Conservation (phyloP, 805 yeast species). For the Grigorovia humatica region DNA sequence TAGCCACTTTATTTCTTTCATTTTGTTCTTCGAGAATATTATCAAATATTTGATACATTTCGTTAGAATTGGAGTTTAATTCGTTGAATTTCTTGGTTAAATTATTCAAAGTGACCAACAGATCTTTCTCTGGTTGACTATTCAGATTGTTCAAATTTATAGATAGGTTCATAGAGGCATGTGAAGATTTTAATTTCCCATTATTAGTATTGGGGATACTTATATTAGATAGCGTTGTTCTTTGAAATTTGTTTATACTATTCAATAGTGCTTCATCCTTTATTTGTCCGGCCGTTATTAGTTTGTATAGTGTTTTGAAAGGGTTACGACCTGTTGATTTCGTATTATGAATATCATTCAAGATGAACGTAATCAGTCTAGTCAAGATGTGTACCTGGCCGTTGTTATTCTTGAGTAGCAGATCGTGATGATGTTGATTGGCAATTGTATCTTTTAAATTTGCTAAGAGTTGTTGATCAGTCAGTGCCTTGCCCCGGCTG, state of each 20-base stretch:
- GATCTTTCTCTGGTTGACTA: neutral
- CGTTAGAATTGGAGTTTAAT: slow-evolving; percentile 1
- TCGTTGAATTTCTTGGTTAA: slow-evolving; percentile 1
- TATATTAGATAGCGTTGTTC: neutral
- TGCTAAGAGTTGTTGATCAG: too few species aligned
- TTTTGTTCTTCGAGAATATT: slow-evolving; percentile 7
- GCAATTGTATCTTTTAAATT: too few species aligned
- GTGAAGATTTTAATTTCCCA: neutral
- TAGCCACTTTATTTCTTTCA: neutral
- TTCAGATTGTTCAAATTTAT: neutral
- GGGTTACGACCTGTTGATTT: neutral
- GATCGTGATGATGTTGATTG: too few species aligned
- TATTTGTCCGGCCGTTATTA: neutral
- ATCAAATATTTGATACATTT: slow-evolving; percentile 6
- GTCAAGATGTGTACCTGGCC: too few species aligned
- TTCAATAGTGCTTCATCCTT: neutral
- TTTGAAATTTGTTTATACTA: neutral
- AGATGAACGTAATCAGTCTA: too few species aligned
- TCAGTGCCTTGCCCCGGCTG: too few species aligned
- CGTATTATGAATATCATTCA: too few species aligned
- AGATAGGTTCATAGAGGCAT: neutral
- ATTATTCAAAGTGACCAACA: neutral
- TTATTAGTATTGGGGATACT: neutral
- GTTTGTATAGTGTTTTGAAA: neutral
- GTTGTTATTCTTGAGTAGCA: too few species aligned